Base-by-base conservation (phyloP, 2,329 filamentous ascomycete genomes). In the Pyricularia pennisetigena region DNA sequence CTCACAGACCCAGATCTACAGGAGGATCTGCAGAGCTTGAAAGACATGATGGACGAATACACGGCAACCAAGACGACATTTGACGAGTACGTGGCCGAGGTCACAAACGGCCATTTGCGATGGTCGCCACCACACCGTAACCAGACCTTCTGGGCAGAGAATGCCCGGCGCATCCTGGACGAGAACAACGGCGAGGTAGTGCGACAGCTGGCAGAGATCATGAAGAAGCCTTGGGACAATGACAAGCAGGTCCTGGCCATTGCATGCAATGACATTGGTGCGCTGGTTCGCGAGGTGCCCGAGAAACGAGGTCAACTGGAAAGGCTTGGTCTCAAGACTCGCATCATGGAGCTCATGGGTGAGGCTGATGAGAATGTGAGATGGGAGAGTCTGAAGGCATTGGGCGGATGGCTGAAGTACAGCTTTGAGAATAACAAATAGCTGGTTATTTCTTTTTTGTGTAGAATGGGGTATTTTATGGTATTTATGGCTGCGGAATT, bases 61-160 rank as follows among this genome's bases (percentile, higher is more conserved):
- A 88, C 85, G 70, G 88, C 88, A 77, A 90, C 86, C 69, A 89
- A 90, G 81, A 89, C 87, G 16, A 92, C 93, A 67, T 88, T 97
- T 70, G 93, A 96, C 71, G 93, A 97, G 75, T 97, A 97, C 77
- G 88, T 93, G 6, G 91, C 91, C 68, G 94, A 97, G 79, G 85
- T 97, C 66, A 86, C 91, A 74, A 89, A 91, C 2, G 94, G 94
- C 49, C 93, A 97, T 76, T 84, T 97, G 68, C 90, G 93, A 75
- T 97, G 94, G 94, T 95, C 92, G 5, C 94, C 94, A 32, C 93
- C 94, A 57, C 94, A 97, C 79, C 89, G 91, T 73, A 94, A 90
- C 80, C 85, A 89, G 64, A 86, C 89, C 6, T 97, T 97, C 81
- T 97, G 94, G 94, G 88, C 89, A 62, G 94, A 97, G 74, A 97